phyloP scores from a whole-genome alignment of 352 stramenopile genomes.

The Pythium sukuiense region DNA sequence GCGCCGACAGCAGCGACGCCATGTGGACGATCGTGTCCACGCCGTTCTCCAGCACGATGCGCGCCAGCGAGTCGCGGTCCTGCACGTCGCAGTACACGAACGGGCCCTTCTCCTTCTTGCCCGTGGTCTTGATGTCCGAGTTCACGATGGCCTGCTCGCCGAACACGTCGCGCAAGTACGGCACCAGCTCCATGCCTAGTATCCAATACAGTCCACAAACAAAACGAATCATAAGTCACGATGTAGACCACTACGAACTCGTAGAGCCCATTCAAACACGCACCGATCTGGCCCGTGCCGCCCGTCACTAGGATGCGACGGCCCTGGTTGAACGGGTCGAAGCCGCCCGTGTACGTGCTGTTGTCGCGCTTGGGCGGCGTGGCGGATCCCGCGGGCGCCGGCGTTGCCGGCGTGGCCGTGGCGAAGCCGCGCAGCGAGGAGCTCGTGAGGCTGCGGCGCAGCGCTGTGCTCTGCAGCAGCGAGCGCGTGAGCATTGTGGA shows the following conservation, averaged over 20 bases:
- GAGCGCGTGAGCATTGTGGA: constrained; percentile 16
- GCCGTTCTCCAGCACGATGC: constrained; percentile 86
- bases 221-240: neutral
- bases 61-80: constrained; percentile 67
- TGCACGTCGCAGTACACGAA: constrained; percentile 87
- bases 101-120: constrained; percentile 43
- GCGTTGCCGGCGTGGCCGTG: constrained; percentile 7
- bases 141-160: constrained; percentile 68
- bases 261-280: neutral
- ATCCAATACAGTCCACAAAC: neutral
- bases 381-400: neutral
- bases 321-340: constrained; percentile 52
- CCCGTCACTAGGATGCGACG: constrained; percentile 76
- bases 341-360: constrained; percentile 49
- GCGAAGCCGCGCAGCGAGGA: constrained; percentile 11
- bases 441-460: constrained; percentile 7
- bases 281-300: constrained; percentile 80
- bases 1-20: constrained; percentile 86
- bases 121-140: constrained; percentile 76
- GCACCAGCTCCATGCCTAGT: constrained; percentile 78
- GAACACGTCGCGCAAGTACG: constrained; percentile 69
- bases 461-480: constrained; percentile 1
- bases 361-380: constrained; percentile 26
- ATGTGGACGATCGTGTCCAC: constrained; percentile 91
- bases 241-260: neutral